Conservation (phyloP, 2,329 filamentous ascomycete species). For the Thelonectria discophora region DNA sequence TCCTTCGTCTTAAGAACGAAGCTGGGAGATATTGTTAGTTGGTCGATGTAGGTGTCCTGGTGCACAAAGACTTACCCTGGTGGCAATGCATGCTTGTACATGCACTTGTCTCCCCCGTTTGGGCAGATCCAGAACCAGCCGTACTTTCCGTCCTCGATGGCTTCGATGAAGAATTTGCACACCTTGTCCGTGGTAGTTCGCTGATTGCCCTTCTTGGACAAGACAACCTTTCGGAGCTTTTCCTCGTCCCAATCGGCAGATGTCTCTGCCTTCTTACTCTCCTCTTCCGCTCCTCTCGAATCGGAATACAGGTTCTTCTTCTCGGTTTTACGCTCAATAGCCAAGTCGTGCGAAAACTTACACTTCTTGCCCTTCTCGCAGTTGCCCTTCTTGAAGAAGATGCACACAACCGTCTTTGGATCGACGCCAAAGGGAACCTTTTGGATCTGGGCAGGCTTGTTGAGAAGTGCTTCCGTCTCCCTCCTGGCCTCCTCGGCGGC, state of each 20-base stretch:
- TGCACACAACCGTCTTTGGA: conserved; percentile 95
- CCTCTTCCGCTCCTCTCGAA: conserved; percentile 73
- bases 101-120: conserved; percentile 96
- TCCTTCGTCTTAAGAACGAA: conserved; percentile 99
- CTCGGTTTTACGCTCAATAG: conserved; percentile 88
- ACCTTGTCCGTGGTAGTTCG: conserved; percentile 96
- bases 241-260: conserved; percentile 99
- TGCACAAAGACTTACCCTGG: conserved; percentile 75
- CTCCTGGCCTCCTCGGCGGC: conserved; percentile 85
- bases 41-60: neutral
- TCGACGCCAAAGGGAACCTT: conserved; percentile 98
- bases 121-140: conserved; percentile 99
- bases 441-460: conserved; percentile 93
- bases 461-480: conserved; percentile 83
- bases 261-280: conserved; percentile 87
- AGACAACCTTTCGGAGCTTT: conserved; percentile 87
- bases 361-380: conserved; percentile 98
- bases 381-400: conserved; percentile 96
- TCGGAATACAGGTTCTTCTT: conserved; percentile 95
- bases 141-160: conserved; percentile 98
- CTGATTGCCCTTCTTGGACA: conserved; percentile 98
- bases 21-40: conserved; percentile 56
- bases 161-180: conserved; percentile 98
- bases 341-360: conserved; percentile 94
- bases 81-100: conserved; percentile 95